Conservation (phyloP, 2,329 filamentous ascomycete genomes). For the Alternaria sp. region DNA sequence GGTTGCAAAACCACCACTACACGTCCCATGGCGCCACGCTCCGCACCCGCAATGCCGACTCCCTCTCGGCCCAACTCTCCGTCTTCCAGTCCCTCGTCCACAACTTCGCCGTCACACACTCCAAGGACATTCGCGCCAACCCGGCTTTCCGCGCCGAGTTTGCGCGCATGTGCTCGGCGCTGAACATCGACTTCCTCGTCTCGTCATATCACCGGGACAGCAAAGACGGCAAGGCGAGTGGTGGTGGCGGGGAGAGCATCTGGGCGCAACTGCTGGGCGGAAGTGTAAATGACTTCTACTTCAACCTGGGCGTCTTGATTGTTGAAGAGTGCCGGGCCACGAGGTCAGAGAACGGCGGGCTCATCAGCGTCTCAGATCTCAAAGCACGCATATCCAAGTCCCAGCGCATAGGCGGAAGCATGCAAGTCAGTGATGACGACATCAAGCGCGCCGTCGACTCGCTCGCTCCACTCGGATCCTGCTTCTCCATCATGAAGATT, state of each 20-base stretch:
- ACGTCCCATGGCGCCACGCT: constrained; percentile 87
- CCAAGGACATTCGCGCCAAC: constrained; percentile 93
- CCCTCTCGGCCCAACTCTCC: constrained; percentile 89
- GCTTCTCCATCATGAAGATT: constrained; percentile 84
- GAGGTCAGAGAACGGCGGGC: constrained; percentile 86
- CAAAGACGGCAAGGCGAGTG: constrained; percentile 57
- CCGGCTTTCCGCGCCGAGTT: constrained; percentile 96
- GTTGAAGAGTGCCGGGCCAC: constrained; percentile 92
- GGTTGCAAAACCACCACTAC: constrained; percentile 84
- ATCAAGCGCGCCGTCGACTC: constrained; percentile 88
- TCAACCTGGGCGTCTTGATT: constrained; percentile 93
- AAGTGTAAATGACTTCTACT: constrained; percentile 97
- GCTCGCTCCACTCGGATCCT: constrained; percentile 84
- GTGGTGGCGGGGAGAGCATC: constrained; percentile 69
- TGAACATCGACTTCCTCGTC: constrained; percentile 92
- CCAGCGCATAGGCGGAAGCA: constrained; percentile 70
- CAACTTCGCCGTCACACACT: constrained; percentile 94
- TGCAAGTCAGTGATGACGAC: constrained; percentile 90
- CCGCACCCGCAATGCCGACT: constrained; percentile 82
- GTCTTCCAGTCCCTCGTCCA: constrained; percentile 96
- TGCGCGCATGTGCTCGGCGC: constrained; percentile 96
- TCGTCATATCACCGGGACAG: constrained; percentile 59
- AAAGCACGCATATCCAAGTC: constrained; percentile 76
- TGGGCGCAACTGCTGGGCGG: constrained; percentile 93
- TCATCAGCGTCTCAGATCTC: constrained; percentile 86